Conservation (phyloP, 345 rosid species). For the Gossypium raimondii region DNA sequence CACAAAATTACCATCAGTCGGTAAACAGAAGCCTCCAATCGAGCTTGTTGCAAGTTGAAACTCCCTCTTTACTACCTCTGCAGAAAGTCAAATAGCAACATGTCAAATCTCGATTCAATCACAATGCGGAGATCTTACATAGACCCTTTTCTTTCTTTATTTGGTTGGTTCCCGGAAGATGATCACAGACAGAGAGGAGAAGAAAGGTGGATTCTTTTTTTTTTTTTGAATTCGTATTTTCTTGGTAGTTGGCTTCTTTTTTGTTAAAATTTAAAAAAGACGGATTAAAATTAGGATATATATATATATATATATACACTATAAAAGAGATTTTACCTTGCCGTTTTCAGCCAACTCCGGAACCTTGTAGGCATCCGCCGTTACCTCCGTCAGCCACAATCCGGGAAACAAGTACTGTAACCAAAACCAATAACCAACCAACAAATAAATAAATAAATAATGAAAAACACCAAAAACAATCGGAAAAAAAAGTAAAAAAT, state of each 20-base stretch:
- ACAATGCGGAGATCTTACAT: neutral
- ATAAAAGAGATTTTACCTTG: conserved; percentile 39
- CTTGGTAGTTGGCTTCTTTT: neutral
- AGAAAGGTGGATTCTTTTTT: neutral
- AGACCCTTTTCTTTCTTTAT: neutral
- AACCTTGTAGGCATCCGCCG: conserved; percentile 60
- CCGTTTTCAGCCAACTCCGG: conserved; percentile 43
- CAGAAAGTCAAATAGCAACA: neutral
- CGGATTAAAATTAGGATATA: neutral
- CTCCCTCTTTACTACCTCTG: conserved; percentile 34
- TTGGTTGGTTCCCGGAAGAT: neutral
- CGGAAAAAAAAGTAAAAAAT: neutral
- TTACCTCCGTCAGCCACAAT: conserved; percentile 60
- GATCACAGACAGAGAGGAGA: neutral
- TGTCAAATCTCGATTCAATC: neutral
- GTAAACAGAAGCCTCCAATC: conserved; percentile 22
- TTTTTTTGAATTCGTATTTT: neutral
- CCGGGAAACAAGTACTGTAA: conserved; percentile 66
- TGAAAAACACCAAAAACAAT: neutral
- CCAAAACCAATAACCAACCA: neutral
- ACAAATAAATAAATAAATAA: neutral
- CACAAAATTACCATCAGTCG: conserved; percentile 24
- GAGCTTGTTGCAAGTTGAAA: neutral
- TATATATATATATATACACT: too few species aligned
- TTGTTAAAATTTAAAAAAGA: neutral